Evolutionary conservation across 2,329 filamentous ascomycete species (phyloP).

Genomic region (Ceratocystiopsis brevicomis): DNA sequence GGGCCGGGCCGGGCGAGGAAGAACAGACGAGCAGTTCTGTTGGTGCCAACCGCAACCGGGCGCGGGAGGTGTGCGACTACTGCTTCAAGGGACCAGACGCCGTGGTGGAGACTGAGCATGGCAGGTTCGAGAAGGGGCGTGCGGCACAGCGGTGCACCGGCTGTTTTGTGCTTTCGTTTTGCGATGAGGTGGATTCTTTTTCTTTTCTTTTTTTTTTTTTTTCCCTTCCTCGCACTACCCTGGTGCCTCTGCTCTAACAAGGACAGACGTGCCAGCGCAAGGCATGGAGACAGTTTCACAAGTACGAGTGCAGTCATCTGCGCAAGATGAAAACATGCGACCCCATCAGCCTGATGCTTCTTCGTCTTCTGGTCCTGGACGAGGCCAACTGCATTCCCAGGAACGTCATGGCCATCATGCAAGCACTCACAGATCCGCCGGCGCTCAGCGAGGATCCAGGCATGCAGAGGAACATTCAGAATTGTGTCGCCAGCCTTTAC

Average conservation of each 20-base stretch:
- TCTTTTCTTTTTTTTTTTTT: not conserved
- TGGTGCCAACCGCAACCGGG: no score
- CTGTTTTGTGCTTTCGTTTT: slow-evolving; percentile 13
- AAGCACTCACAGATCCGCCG: not conserved
- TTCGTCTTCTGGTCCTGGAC: slow-evolving; percentile 13
- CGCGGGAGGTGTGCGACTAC: slow-evolving; percentile 11
- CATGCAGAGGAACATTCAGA: not conserved
- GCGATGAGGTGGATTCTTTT: slow-evolving; percentile 11
- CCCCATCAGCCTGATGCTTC: slow-evolving; percentile 6
- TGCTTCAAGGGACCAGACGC: slow-evolving; percentile 10
- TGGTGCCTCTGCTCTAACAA: not conserved
- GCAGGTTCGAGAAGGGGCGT: slow-evolving; percentile 1
- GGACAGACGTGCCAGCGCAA: slow-evolving; percentile 13
- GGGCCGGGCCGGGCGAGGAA: not conserved
- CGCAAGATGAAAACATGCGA: slow-evolving; percentile 2
- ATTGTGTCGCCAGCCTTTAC: not conserved
- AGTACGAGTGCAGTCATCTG: slow-evolving; percentile 14
- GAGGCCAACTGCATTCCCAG: slow-evolving; percentile 8
- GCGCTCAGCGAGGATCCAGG: not conserved
- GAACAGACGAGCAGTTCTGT: not conserved
- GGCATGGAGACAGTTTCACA: slow-evolving; percentile 15
- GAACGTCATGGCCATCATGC: slow-evolving; percentile 1
- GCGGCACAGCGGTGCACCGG: slow-evolving; percentile 8
- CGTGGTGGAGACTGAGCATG: slow-evolving; percentile 2
- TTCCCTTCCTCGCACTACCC: no score